phyloP scores from a whole-genome alignment of 257 asterid genomes.

The Lavandula angustifolia region DNA sequence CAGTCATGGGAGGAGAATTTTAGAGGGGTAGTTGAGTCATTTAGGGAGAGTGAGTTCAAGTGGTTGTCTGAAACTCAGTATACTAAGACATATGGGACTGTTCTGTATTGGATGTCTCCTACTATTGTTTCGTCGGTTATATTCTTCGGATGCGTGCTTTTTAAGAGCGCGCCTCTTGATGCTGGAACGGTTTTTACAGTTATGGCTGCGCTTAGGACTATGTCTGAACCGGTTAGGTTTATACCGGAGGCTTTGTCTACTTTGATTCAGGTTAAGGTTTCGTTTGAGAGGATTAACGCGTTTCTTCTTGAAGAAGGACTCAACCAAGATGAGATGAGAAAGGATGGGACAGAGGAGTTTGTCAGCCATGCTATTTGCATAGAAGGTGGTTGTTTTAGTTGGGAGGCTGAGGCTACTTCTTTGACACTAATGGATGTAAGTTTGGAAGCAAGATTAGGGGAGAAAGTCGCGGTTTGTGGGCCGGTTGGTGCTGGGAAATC shows the following conservation, averaged over 20 bases:
- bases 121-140: slow-evolving; percentile 61
- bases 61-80: slow-evolving; percentile 61
- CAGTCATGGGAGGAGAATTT: slow-evolving; percentile 82
- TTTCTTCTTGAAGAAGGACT: slow-evolving; percentile 73
- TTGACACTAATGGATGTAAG: slow-evolving; percentile 39
- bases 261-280: slow-evolving; percentile 68
- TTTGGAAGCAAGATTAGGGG: slow-evolving; percentile 46
- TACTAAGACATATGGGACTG: slow-evolving; percentile 38
- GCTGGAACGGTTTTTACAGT: slow-evolving; percentile 69
- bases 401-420: slow-evolving; percentile 48
- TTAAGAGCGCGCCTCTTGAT: slow-evolving; percentile 56
- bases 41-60: slow-evolving; percentile 52
- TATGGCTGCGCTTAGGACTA: slow-evolving; percentile 61
- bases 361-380: slow-evolving; percentile 36
- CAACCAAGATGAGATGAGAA: slow-evolving; percentile 32
- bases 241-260: slow-evolving; percentile 64
- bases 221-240: slow-evolving; percentile 65
- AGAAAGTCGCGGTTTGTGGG: slow-evolving; percentile 73
- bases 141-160: slow-evolving; percentile 56
- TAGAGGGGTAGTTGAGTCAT: slow-evolving; percentile 50
- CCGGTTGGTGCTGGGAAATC: slow-evolving; percentile 83
- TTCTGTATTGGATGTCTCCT: slow-evolving; percentile 72
- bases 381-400: slow-evolving; percentile 51
- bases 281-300: slow-evolving; percentile 59
- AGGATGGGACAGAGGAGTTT: slow-evolving; percentile 14